Base-by-base conservation (phyloP, 306 rosid species). In the Citrullus colocynthis region DNA sequence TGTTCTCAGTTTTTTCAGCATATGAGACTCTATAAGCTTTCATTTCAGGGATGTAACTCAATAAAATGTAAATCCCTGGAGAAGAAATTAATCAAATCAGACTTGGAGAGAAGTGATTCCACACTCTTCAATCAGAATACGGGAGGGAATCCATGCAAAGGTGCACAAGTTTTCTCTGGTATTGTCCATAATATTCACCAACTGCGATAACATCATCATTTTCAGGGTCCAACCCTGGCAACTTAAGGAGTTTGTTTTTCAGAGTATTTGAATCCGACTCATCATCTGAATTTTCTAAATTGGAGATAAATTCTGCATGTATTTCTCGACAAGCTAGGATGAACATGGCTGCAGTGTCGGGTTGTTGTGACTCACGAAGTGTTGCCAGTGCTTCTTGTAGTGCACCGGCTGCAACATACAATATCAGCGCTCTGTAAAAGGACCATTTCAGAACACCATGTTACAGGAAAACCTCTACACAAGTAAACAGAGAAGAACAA, bases 261-360 rank as follows among this genome's bases (percentile, higher is more conserved):
- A 55, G 76, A 11, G 82, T 24, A 88, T 15, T 57, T 70, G 96
- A 82, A 80, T 74, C 83, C 30, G 91, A 82, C 79, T 90, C 93
- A 57, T 89, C 87, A 24, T 83, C 89, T 37, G 72, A 66, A 77
- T 75, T 62, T 80, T 76, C 88, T 7, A 83, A 74, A 78, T 81
- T 82, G 42, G 97, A 88, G 82, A 88, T 81, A 44, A 85, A 80
- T 63, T 88, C 93, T 16, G 88, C 85, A 32, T 86, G 96, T 74
- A 85, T 87, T 87, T 96, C 99, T 79, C 91, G 99, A 79, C 99
- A 96, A 55, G 97, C 96, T 83, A 96, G 88, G 82, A 91, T 78
- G 85, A 96, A 96, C 99, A 96, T 89, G 37, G 98, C 93, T 15
- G 97, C 99, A 9, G 97, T 84, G 81, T 92, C 99, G 30, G 98